Evolutionary conservation across 2,329 filamentous ascomycete species (phyloP), one percentile per base, ranked within the genome.

Genomic region (Metarhizium humberi): DNA sequence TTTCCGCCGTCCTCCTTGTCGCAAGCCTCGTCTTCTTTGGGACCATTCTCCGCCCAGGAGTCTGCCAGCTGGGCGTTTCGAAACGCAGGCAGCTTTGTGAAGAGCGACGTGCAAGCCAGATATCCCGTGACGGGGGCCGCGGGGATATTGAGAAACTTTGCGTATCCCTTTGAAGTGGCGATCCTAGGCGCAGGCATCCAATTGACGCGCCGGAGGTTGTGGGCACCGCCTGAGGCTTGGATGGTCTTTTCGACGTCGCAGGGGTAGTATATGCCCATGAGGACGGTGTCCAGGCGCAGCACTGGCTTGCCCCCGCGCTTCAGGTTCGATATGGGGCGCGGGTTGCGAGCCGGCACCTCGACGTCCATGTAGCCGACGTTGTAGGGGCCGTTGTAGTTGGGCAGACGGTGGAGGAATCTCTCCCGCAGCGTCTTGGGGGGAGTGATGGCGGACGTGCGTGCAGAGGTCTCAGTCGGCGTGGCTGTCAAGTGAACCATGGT

Each of bases 321-420:
- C 56, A 75, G 70, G 57, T 66, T 63, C 14, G 71, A 77, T 54
- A 76, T 69, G 11, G 66, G 65, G 25, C 70, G 67, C 13, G 73
- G 72, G 1, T 69, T 56, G 13, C 70, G 65, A 16, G 76, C 77
- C 5, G 84, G 82, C 32, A 87, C 76, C 66, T 88, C 85, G 55
- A 85, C 73, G 61, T 88, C 84, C 65, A 87, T 76, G 13, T 82
- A 86, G 30, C 86, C 85, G 45, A 90, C 85, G 58, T 78, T 78
- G 66, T 87, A 86, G 0, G 82, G 82, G 0, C 86, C 85, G 1
- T 79, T 77, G 63, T 86, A 86, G 14, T 75, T 64, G 3, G 85
- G 85, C 52, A 88, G 80, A 3, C 68, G 62, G 62, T 75, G 71
- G 42, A 75, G 65, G 50, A 75, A 61, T n/a, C 62, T 62, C 54